Conservation (phyloP, 2,329 filamentous ascomycete species). For the Xylaria sp. region DNA sequence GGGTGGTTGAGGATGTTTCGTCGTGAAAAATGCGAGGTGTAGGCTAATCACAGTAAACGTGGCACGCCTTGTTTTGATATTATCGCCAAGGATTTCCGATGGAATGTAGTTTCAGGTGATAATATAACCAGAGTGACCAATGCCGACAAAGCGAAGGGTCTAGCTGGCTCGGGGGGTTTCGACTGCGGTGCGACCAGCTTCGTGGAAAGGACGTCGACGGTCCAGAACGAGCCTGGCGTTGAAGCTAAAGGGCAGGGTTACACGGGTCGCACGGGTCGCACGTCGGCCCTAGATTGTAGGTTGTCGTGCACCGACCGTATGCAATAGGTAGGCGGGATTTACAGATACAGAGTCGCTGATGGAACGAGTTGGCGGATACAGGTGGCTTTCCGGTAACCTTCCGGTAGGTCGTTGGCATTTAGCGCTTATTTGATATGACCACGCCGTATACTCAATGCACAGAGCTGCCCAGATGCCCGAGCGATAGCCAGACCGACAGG, state of each 20-base stretch:
- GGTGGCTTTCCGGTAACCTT: constrained; percentile 28
- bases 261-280: constrained; percentile 27
- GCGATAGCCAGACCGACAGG: neutral
- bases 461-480: constrained; percentile 6
- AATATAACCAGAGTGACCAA: constrained; percentile 20
- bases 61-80: constrained; percentile 34
- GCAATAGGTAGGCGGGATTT: constrained; percentile 18
- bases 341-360: constrained; percentile 25
- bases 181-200: constrained; percentile 34
- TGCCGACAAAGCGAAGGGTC: constrained; percentile 17
- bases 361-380: constrained; percentile 28
- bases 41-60: constrained; percentile 26
- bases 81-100: constrained; percentile 28
- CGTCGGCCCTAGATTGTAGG: constrained; percentile 21
- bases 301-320: constrained; percentile 19
- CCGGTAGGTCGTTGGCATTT: constrained; percentile 29
- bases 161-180: constrained; percentile 32
- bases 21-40: constrained; percentile 8
- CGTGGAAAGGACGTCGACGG: constrained; percentile 1
- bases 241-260: constrained; percentile 19
- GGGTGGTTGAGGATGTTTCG: constrained; percentile 14
- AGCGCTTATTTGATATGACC: constrained; percentile 30
- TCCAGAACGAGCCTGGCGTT: constrained; percentile 24
- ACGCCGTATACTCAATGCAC: constrained; percentile 12
- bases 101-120: constrained; percentile 44